Base-by-base conservation (phyloP, 106 monocot species). In the Posidonia australis region DNA sequence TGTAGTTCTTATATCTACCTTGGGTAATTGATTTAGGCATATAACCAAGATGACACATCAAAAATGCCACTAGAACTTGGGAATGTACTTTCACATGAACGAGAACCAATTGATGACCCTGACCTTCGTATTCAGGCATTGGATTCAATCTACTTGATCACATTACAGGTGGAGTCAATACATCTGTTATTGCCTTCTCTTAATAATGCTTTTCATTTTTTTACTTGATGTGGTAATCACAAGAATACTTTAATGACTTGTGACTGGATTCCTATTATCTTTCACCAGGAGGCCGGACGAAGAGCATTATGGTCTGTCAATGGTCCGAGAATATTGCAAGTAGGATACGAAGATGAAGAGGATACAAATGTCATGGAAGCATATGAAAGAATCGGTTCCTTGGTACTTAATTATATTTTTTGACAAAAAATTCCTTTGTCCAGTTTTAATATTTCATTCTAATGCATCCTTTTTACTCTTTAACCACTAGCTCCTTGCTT, bases 321-420 rank as follows among this genome's bases (percentile, higher is more conserved):
- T 81, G 98, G 98, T 9, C 90, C 87, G 24, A 74, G 87, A n/a
- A 88, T 91, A 75, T 69, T 98, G 30, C 80, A 98, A 74, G 75
- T 98, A 57, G 98, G 98, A 18, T 98, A 98, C 71, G 87, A 90
- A 87, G 82, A 90, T 69, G 96, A 98, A 60, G 96, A 85, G 31
- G 84, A 98, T 67, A 78, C 84, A 20, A 82, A 85, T 81, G 90
- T 87, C 41, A 85, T 98, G 80, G 98, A 87, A 76, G 90, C 98
- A 54, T 98, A 88, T 65, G 98, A 98, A 44, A 66, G 73, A 66
- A 81, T 98, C 67, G 90, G 98, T 63, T 98, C 98, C 59, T 64
- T 98, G 91, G 98, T 98, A 91, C 10, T n/a, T n/a, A n/a, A n/a
- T n/a, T 18, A 46, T 49, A 22, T 29, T 17, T 43, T 32, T 17